Evolutionary conservation across 164 flowering plant species (phyloP).

Genomic region (Sextonia rubra): DNA sequence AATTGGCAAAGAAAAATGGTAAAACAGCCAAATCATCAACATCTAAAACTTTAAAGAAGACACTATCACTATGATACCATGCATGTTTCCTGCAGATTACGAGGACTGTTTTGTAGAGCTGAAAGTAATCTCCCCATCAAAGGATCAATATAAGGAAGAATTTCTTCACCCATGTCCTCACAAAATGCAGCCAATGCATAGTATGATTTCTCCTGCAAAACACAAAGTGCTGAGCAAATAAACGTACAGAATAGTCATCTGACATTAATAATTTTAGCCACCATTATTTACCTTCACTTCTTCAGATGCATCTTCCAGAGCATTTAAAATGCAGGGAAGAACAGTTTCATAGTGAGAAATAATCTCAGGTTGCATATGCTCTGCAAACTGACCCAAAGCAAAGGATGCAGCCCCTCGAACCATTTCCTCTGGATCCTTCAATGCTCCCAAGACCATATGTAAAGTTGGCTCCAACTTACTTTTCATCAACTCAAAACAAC

Average conservation of each 20-base stretch:
- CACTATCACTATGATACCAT: constrained; percentile 45
- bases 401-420: constrained; percentile 97
- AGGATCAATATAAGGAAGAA: constrained; percentile 82
- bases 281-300: constrained; percentile 71
- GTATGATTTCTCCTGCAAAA: constrained; percentile 86
- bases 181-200: constrained; percentile 98
- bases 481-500: constrained; percentile 81
- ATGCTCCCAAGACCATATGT: constrained; percentile 67
- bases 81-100: constrained; percentile 94
- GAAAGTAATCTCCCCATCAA: constrained; percentile 80
- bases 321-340: constrained; percentile 77
- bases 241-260: not conserved
- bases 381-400: constrained; percentile 97
- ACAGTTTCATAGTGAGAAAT: constrained; percentile 77
- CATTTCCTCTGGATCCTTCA: constrained; percentile 88
- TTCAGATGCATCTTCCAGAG: constrained; percentile 82
- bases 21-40: not conserved
- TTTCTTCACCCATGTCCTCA: constrained; percentile 96
- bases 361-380: constrained; percentile 93
- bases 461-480: constrained; percentile 70
- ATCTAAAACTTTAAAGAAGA: not conserved
- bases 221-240: not conserved
- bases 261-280: not conserved
- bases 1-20: not conserved
- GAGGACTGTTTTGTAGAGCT: constrained; percentile 82